These are phyloP conservation scores for Fusarium chuoi DNA, from an alignment of 2,329 filamentous ascomycete species.

Conservation along the genomic window DNA sequence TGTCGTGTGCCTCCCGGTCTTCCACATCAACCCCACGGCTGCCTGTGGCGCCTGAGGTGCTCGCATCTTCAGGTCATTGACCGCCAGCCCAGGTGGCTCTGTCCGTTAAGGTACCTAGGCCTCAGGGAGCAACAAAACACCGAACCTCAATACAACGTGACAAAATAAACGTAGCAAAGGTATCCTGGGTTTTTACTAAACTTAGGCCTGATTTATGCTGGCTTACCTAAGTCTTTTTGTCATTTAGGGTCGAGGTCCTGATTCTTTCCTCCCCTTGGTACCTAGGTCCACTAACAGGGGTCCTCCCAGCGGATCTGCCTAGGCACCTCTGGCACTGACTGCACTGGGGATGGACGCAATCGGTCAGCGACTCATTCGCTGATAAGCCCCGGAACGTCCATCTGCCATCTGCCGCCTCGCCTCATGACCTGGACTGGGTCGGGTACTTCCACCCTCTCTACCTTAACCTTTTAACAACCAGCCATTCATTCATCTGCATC, in stretches of 20 bases:
- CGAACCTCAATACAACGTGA: no score
- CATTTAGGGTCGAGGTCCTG: no score
- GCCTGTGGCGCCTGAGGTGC: slow-evolving; percentile 32
- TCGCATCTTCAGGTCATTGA: slow-evolving; percentile 25
- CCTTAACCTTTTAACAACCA: slow-evolving; percentile 22
- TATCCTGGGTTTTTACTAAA: no score
- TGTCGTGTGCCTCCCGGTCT: slow-evolving; percentile 32
- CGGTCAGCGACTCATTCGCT: slow-evolving; percentile 43
- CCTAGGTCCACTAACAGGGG: slow-evolving; percentile 31
- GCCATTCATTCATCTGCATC: slow-evolving; percentile 28
- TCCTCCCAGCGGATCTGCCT: slow-evolving; percentile 37
- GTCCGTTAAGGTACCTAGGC: slow-evolving; percentile 25
- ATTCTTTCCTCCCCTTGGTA: no score
- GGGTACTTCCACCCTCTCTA: slow-evolving; percentile 19
- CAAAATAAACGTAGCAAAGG: no score
- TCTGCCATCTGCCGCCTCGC: slow-evolving; percentile 40
- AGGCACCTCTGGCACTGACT: slow-evolving; percentile 14
- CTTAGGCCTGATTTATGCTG: no score
- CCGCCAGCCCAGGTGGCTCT: slow-evolving; percentile 31
- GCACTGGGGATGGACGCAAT: slow-evolving; percentile 32
- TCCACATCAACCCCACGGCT: slow-evolving; percentile 24
- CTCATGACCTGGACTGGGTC: slow-evolving; percentile 42
- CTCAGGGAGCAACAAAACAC: no score
- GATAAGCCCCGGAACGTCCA: slow-evolving; percentile 42
- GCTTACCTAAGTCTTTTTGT: no score